Percentiles rank a stretch among this genome's conserved stretches.
These are phyloP conservation scores for Ceratocystis lukuohia DNA, from an alignment of 2,329 filamentous ascomycete species.

Conservation along the genomic window DNA sequence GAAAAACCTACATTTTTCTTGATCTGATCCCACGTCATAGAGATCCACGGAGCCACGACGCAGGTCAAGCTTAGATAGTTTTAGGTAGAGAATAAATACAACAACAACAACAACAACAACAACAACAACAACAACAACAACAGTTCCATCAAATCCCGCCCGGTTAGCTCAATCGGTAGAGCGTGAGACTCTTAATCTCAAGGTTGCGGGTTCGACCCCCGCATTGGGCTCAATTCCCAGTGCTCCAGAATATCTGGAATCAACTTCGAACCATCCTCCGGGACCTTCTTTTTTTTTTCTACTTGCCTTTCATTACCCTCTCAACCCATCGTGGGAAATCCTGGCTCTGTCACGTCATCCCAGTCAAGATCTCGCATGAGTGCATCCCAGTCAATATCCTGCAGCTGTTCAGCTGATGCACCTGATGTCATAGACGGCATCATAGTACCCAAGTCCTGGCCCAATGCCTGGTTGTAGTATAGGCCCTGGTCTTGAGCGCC, in stretches of 20 bases:
- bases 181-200: conserved; percentile 54
- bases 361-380: conserved; percentile 40
- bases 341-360: conserved; percentile 21
- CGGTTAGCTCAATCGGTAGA: conserved; percentile 58
- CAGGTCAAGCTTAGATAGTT: no score
- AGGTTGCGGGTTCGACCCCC: conserved; percentile 32
- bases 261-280: neutral
- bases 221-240: conserved; percentile 22
- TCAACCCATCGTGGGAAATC: conserved; percentile 6
- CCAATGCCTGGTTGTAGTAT: neutral
- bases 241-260: conserved; percentile 9
- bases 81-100: no score
- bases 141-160: conserved; percentile 27
- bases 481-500: neutral
- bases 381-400: conserved; percentile 38
- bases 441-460: neutral
- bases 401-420: conserved; percentile 27
- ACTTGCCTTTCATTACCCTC: neutral
- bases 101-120: no score
- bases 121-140: no score
- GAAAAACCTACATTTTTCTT: no score
- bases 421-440: conserved; percentile 19
- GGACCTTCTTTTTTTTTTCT: neutral
- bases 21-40: no score
- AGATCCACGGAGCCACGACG: no score